Evolutionary conservation across 2,329 filamentous ascomycete species (phyloP), one percentile per base, ranked within the genome.

Genomic region (Colletotrichum viniferum): DNA sequence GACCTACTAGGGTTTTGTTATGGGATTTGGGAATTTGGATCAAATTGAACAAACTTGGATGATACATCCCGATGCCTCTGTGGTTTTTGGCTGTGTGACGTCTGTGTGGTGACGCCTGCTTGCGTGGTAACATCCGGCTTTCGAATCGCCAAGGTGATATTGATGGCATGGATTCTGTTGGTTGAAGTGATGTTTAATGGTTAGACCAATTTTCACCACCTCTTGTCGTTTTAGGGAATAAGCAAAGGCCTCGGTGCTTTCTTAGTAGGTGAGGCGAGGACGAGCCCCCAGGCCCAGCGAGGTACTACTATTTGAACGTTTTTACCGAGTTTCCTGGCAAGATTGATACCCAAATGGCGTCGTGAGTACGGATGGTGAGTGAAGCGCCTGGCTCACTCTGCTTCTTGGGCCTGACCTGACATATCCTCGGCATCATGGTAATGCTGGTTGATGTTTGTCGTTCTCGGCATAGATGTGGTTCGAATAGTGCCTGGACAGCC

Each of bases 1-100:
- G 10, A 65, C 62, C 62, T 65, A 10, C 30, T 43, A 43, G 61
- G 62, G 16, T 30, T 32, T 8, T 26, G 24, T 10, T 13, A 28
- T 38, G 32, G 61, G n/a, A 24, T 28, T 14, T 4, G n/a, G 30
- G 9, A 5, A 32, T 48, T 21, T 21, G 43, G 43, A 52, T 52
- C 62, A 65, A 65, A 65, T 65, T 65, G 62, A 65, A 65, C 10
- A 48, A 48, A 65, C 13, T n/a, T 32, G 26, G 21, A 58, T 58
- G 43, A 48, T 21, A 13, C 0, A 3, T 48, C 10, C n/a, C 10
- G 10, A 0, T 13, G 1, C 13, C 10, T 2, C 0, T 48, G 18
- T 10, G 10, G 1, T 7, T 13, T 48, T 21, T 21, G 4, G 9
- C 43, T 7, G 43, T 43, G 36, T 48, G 43, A 21, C 1, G n/a